phyloP scores from a whole-genome alignment of 352 stramenopile genomes.

The Phytophthora capsici region DNA sequence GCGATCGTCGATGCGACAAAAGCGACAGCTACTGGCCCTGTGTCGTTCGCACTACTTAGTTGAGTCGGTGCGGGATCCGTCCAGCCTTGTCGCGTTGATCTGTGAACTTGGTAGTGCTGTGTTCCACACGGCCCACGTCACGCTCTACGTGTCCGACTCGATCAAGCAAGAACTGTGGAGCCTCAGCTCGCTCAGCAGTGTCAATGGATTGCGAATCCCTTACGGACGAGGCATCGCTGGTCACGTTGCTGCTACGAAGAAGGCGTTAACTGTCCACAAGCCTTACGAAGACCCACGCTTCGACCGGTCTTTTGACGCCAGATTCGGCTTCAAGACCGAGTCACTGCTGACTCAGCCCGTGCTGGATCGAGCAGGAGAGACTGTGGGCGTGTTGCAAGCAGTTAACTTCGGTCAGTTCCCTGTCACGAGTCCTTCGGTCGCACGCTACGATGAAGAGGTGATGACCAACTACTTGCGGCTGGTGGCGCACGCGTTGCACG shows the following conservation, averaged over 20 bases:
- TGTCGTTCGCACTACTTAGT: constrained; percentile 74
- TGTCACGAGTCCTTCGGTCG: constrained; percentile 54
- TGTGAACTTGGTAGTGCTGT: constrained; percentile 70
- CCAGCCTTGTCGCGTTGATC: constrained; percentile 74
- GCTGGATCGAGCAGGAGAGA: constrained; percentile 68
- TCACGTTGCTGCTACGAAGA: constrained; percentile 61
- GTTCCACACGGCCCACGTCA: constrained; percentile 76
- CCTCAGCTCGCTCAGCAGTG: constrained; percentile 69
- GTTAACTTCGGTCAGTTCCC: constrained; percentile 67
- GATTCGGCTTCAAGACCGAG: constrained; percentile 86
- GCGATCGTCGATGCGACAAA: constrained; percentile 63
- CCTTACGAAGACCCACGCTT: constrained; percentile 84
- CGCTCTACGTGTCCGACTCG: constrained; percentile 73
- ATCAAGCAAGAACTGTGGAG: constrained; percentile 84
- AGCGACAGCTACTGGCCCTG: constrained; percentile 68
- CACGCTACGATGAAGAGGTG: constrained; percentile 66
- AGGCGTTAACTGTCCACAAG: constrained; percentile 66
- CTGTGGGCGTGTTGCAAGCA: constrained; percentile 68
- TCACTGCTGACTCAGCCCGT: constrained; percentile 80
- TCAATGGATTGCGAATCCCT: constrained; percentile 77
- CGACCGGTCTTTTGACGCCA: constrained; percentile 80
- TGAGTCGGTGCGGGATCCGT: constrained; percentile 73
- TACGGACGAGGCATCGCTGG: constrained; percentile 82
- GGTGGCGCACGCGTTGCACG: constrained; percentile 60
- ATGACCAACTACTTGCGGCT: constrained; percentile 69